Evolutionary conservation across 306 rosid species (phyloP).

Genomic region (peach (Prunus persica)): DNA sequence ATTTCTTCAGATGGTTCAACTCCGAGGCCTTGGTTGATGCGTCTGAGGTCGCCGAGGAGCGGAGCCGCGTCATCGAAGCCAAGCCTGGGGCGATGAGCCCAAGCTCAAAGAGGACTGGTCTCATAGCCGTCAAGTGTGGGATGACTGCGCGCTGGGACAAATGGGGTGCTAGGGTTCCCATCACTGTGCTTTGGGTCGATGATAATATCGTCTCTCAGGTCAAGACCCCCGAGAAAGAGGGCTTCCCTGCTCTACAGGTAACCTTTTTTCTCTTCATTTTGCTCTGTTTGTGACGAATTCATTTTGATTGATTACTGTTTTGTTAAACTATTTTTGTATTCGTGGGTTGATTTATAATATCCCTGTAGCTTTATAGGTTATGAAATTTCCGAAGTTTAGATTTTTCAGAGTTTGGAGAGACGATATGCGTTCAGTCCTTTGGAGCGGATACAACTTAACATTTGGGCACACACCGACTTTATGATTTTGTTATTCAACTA

Average conservation of each 20-base stretch:
- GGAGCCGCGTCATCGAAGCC: conserved; percentile 44
- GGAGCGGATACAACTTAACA: too few relatives aligned
- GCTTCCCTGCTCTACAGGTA: conserved; percentile 77
- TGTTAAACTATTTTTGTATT: not conserved
- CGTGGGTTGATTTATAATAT: too few relatives aligned
- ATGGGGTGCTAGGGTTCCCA: conserved; percentile 94
- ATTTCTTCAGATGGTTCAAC: conserved; percentile 36
- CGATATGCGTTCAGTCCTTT: not conserved
- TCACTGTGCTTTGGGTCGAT: conserved; percentile 83
- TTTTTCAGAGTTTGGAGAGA: not conserved
- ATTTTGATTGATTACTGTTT: not conserved
- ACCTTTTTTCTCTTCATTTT: not conserved
- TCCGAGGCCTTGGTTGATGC: conserved; percentile 40
- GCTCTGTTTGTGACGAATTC: not conserved
- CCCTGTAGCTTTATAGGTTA: not conserved
- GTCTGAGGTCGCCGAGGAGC: conserved; percentile 9
- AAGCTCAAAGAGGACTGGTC: conserved; percentile 71
- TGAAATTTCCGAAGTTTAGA: not conserved
- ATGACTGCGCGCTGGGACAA: conserved; percentile 96
- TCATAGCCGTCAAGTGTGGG: conserved; percentile 87
- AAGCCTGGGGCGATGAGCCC: conserved; percentile 54
- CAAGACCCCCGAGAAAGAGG: conserved; percentile 81
- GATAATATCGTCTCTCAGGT: conserved; percentile 95
- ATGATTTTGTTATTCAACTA: not conserved
- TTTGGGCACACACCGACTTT: not conserved